Base-by-base conservation (phyloP, 2,329 filamentous ascomycete species). In the Cladophialophora psammophila region DNA sequence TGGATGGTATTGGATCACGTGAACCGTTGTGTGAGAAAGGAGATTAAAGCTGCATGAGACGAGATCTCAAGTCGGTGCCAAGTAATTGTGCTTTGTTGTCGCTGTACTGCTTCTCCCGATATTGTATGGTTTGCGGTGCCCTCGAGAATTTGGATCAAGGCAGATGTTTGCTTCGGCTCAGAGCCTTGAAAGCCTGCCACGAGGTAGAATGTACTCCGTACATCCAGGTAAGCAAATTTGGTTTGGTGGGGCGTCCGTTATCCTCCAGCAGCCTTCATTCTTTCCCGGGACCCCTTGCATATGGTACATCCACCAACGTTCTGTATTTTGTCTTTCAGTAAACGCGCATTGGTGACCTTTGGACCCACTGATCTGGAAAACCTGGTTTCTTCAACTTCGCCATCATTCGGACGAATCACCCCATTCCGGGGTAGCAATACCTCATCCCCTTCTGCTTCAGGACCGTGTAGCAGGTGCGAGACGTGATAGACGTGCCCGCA, bases 291-390 rank as follows among this genome's bases (percentile, higher is more conserved):
- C 9, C 61, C 67, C 52, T 62, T 67, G 50, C 70, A 72, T 48
- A 71, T 58, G 8, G 50, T 55, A 69, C 70, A 71, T 35, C 69
- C 70, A n/a, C 69, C 69, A 7, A 69, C 69, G 15, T 54, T 65
- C 35, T 66, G 57, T 35, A 71, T 72, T 54, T 73, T 73, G 26
- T 69, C 68, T 65, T 67, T 69, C 67, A 97, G 79, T 63, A 97
- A 77, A 70, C 93, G 86, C 45, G 94, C 93, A 76, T 93, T 92
- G 70, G 91, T 95, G 34, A 97, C 93, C 79, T 97, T 97, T 35
- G 90, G 88, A 0, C 92, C 91, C 6, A 98, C 88, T 61, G 90
- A 92, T 42, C 80, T 68, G 10, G 77, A 60, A 79, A 80, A 52
- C 71, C 72, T 64, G 50, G 60, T 61, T 32, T 68, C 70, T 3